These are phyloP conservation scores for Hibiscus trionum DNA, from an alignment of 345 rosid genomes.

Conservation along the genomic window DNA sequence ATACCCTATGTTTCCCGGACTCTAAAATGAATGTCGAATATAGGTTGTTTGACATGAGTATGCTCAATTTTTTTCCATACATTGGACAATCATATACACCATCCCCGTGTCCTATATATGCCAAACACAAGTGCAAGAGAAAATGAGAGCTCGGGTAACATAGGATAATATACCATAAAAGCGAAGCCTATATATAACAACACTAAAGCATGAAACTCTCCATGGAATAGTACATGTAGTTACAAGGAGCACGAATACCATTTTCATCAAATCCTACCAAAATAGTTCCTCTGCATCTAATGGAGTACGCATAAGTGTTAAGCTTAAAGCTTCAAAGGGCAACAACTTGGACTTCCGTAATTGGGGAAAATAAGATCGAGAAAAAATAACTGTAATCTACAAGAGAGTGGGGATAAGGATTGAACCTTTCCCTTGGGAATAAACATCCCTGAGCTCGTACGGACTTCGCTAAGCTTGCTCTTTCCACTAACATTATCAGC, in stretches of 20 bases:
- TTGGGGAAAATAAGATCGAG: background rate
- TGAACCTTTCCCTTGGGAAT: constrained; percentile 78
- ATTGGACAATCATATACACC: background rate
- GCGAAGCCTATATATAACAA: background rate
- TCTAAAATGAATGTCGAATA: background rate
- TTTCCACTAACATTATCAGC: constrained; percentile 82
- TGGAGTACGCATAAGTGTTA: background rate
- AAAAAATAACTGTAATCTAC: background rate
- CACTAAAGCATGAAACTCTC: background rate
- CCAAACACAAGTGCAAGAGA: background rate
- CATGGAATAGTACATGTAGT: background rate
- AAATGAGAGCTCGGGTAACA: background rate
- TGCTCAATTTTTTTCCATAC: background rate
- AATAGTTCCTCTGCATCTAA: background rate
- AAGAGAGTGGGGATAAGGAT: background rate
- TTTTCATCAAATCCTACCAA: background rate
- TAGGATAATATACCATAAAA: background rate
- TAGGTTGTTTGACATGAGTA: background rate
- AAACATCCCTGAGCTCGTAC: constrained; percentile 96
- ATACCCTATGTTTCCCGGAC: background rate
- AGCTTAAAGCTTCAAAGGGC: background rate
- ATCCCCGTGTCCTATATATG: background rate
- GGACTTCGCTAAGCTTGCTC: constrained; percentile 75
- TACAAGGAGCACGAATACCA: background rate
- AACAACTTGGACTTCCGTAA: background rate